A percentile compares a stretch with the other conserved stretches of the same genome.
Evolutionary conservation across 768 basidiomycete genomes (phyloP).

Genomic region (Termitomyces sp.): DNA sequence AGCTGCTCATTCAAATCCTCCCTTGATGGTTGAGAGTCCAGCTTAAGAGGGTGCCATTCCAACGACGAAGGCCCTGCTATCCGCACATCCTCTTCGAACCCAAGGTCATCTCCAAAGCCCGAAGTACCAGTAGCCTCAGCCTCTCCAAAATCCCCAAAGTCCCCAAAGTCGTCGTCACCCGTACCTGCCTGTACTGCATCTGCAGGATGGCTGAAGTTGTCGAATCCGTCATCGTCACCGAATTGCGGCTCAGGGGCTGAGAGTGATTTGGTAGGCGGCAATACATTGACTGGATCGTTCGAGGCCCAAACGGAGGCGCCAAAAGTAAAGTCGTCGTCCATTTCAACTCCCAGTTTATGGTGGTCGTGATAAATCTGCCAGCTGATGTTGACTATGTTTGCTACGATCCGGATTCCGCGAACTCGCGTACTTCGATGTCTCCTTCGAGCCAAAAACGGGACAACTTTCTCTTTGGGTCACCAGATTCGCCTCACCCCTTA

Average conservation of each 20-base stretch:
- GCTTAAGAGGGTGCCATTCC: slow-evolving; percentile 57
- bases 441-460: slow-evolving; percentile 19
- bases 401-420: neutral
- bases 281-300: slow-evolving; percentile 30
- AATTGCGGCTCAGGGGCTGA: slow-evolving; percentile 23
- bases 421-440: slow-evolving; percentile 19
- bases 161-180: slow-evolving; percentile 78
- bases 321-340: slow-evolving; percentile 75
- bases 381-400: slow-evolving; percentile 21
- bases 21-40: slow-evolving; percentile 63
- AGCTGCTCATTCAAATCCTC: slow-evolving; percentile 59
- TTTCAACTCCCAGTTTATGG: slow-evolving; percentile 19
- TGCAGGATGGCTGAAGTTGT: slow-evolving; percentile 55
- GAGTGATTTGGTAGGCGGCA: slow-evolving; percentile 24
- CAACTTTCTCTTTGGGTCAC: slow-evolving; percentile 60
- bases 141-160: slow-evolving; percentile 87
- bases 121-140: slow-evolving; percentile 32
- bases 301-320: slow-evolving; percentile 73
- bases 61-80: slow-evolving; percentile 39
- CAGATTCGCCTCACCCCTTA: slow-evolving; percentile 42
- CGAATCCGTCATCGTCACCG: slow-evolving; percentile 35
- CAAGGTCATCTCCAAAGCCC: slow-evolving; percentile 32
- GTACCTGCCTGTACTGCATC: slow-evolving; percentile 40
- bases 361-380: slow-evolving; percentile 11
- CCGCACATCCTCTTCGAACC: slow-evolving; percentile 34